Percentiles rank a stretch among this genome's conserved stretches.
Conservation (phyloP, 2,329 filamentous ascomycete genomes). For the Apiospora marii region DNA sequence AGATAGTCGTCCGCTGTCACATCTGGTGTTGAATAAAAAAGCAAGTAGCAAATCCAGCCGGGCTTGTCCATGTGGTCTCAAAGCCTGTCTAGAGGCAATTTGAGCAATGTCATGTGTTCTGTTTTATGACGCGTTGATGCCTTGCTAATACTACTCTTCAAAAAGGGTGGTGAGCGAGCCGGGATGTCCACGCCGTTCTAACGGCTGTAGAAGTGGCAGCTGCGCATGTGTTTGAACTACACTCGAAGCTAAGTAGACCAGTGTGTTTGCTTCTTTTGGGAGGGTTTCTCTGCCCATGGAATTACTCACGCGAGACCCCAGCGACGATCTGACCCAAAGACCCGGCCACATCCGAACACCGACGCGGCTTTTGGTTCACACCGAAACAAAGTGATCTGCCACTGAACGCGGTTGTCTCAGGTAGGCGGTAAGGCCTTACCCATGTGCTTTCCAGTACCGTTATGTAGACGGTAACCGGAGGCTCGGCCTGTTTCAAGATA, state of each 20-base stretch:
- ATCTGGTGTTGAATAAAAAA: neutral
- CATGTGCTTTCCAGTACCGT: neutral
- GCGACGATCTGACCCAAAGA: neutral
- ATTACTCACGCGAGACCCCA: neutral
- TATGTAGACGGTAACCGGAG: neutral
- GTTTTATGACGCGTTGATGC: neutral
- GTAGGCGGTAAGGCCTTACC: neutral
- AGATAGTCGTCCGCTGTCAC: constrained; percentile 5
- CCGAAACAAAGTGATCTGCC: neutral
- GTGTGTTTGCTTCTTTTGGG: neutral
- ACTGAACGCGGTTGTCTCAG: neutral
- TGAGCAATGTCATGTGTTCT: neutral
- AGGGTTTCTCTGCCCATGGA: neutral
- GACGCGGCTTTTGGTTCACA: neutral
- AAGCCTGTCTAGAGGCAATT: neutral
- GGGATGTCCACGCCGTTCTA: neutral
- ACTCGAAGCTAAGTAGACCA: neutral
- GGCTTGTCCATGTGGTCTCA: constrained; percentile 16
- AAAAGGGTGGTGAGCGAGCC: neutral
- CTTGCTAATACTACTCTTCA: neutral
- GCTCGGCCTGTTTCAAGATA: neutral
- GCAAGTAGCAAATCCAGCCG: neutral
- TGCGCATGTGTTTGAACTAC: neutral
- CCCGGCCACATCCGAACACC: constrained; percentile 1
- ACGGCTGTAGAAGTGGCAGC: neutral